Percentiles rank a stretch among this genome's conserved stretches.
Conservation (phyloP, 129 eudicot species). For the Heracleum sosnowskyi region DNA sequence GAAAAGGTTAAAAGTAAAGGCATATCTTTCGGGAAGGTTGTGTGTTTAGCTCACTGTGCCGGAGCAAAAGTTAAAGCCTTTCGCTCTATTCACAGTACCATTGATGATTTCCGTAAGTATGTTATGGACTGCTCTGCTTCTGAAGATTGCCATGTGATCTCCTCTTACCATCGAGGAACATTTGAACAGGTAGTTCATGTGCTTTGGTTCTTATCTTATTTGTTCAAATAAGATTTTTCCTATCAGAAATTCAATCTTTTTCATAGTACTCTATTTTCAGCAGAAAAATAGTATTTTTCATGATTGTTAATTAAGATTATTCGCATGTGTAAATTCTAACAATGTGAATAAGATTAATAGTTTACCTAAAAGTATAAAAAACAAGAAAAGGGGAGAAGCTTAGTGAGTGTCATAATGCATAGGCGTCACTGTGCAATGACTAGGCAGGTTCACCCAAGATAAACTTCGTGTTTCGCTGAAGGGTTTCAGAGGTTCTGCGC, state of each 20-base stretch:
- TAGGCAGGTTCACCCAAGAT: neutral
- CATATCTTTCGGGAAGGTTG: constrained; percentile 89
- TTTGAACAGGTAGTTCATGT: constrained; percentile 61
- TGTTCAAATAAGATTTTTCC: neutral
- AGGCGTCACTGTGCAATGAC: neutral
- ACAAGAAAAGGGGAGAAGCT: neutral
- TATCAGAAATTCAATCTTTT: neutral
- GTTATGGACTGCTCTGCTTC: constrained; percentile 72
- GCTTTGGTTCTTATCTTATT: constrained; percentile 3
- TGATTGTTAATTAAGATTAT: neutral
- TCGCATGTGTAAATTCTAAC: neutral
- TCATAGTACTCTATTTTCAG: neutral
- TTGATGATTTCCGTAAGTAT: constrained; percentile 76
- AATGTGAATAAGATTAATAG: neutral
- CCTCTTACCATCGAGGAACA: constrained; percentile 78
- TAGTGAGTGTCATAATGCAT: neutral
- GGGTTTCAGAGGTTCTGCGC: neutral
- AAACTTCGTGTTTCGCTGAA: neutral
- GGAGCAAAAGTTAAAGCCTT: constrained; percentile 93
- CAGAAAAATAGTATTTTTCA: neutral
- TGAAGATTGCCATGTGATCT: constrained; percentile 81
- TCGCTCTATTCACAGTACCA: constrained; percentile 62
- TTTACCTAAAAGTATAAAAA: neutral
- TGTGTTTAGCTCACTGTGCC: constrained; percentile 87
- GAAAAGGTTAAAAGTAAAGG: constrained; percentile 85